Evolutionary conservation across 306 rosid species (phyloP).

Genomic region (Pueraria montana): DNA sequence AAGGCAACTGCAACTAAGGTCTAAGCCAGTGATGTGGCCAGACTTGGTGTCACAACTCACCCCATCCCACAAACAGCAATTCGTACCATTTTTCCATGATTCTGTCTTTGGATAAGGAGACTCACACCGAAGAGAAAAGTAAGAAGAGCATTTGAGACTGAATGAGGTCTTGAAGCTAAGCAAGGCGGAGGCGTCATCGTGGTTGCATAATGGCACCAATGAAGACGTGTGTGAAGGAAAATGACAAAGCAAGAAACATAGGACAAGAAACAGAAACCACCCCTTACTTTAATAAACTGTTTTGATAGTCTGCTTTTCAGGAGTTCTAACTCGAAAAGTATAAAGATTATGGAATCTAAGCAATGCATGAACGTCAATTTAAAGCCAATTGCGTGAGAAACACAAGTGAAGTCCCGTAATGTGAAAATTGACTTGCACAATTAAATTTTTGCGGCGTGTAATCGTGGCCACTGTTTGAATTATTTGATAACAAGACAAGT

Average conservation of each 20-base stretch:
- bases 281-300: neutral
- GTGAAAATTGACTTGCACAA: too few relatives aligned
- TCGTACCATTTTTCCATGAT: neutral
- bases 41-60: neutral
- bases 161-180: constrained; percentile 23
- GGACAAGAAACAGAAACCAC: neutral
- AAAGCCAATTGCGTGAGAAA: too few relatives aligned
- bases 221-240: neutral
- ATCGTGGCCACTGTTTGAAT: too few relatives aligned
- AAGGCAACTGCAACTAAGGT: neutral
- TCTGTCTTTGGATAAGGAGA: neutral
- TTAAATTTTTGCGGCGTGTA: too few relatives aligned
- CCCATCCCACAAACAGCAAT: constrained; percentile 23
- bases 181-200: constrained; percentile 24
- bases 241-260: neutral
- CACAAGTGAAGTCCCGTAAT: too few relatives aligned
- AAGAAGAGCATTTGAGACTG: too few relatives aligned
- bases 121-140: neutral
- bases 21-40: neutral
- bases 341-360: too few relatives aligned
- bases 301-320: neutral
- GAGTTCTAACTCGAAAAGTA: too few relatives aligned
- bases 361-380: too few relatives aligned
- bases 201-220: neutral
- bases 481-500: too few relatives aligned